Evolutionary conservation across 192 early-diverging fungal species (phyloP), one percentile per base, ranked within the genome.

Genomic region (Podila minutissima): DNA sequence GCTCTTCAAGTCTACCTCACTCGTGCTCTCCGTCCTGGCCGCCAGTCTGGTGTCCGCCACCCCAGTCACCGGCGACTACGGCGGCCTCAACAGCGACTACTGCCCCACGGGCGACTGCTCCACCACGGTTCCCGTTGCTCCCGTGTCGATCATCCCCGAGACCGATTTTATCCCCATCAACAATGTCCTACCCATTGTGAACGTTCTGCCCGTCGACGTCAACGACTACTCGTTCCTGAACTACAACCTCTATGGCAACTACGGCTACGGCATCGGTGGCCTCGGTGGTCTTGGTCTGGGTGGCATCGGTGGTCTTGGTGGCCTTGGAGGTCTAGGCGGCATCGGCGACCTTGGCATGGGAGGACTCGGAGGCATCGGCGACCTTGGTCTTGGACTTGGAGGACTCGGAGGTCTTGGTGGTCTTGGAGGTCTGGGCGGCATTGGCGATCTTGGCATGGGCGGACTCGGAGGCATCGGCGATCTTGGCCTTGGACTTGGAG

Each of bases 131-230:
- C 53, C 53, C 22, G 11, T 55, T 22, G n/a, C 53, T 9, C 53
- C 53, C 20, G n/a, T 55, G 20, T 55, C 63, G 20, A 73, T 81
- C 19, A 67, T 62, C 10, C 77, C 77, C 19, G 32, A 73, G 62
- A 81, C 77, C 0, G 62, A 81, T 19, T 37, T 81, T 19, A 28
- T 81, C 28, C 67, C 77, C 0, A 41, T 81, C 29, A 81, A 66
- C 5, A 81, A 71, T 19, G 58, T 81, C 29, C 66, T 59, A 50
- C 77, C 77, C 19, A 41, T 81, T 2, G 67, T 81, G 55, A 72
- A 81, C 35, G 20, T 81, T 22, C 32, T 73, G 12, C 71, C 77
- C 2, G 63, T 69, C 10, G 67, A 60, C 48, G 69, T 68, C 49
- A 68, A 72, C 19, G 66, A 72, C 31, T 72, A 66, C n/a, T 66